Evolutionary conservation across 257 asterid species (phyloP).

Genomic region (Anisodus tanguticus): DNA sequence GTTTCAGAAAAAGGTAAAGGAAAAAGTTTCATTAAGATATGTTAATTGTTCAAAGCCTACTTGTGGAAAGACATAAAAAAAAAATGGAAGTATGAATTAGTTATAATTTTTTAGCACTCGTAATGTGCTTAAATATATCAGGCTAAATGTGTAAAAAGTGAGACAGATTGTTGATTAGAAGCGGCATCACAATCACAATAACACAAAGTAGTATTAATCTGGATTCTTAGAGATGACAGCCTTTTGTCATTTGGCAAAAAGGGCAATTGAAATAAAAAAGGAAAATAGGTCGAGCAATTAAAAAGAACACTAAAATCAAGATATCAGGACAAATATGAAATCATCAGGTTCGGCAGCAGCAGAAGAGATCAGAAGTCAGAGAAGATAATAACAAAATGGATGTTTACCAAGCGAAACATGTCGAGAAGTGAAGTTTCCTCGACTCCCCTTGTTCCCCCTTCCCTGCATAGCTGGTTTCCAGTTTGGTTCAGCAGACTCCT

Average conservation of each 20-base stretch:
- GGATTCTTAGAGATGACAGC: slow-evolving; percentile 3
- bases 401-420: slow-evolving; percentile 59
- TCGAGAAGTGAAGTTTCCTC: slow-evolving; percentile 65
- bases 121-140: slow-evolving; percentile 8
- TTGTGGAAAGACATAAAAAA: neutral
- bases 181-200: slow-evolving; percentile 3
- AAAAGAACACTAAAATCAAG: slow-evolving; percentile 6
- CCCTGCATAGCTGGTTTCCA: slow-evolving; percentile 73
- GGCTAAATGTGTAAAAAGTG: neutral
- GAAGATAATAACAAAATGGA: slow-evolving; percentile 1
- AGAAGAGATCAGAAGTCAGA: slow-evolving; percentile 7
- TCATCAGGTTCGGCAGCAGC: slow-evolving; percentile 13
- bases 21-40: neutral
- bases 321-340: slow-evolving; percentile 19
- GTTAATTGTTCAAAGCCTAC: slow-evolving; percentile 17
- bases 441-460: slow-evolving; percentile 61
- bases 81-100: neutral
- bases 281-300: neutral
- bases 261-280: neutral
- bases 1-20: neutral
- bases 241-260: neutral
- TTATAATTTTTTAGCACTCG: slow-evolving; percentile 12
- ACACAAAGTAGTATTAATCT: neutral
- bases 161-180: neutral
- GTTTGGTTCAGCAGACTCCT: slow-evolving; percentile 64